A percentile compares a stretch with the other conserved stretches of the same genome.
These are phyloP conservation scores for Neurospora tetraspora DNA, from an alignment of 495 filamentous ascomycete genomes.

Conservation along the genomic window DNA sequence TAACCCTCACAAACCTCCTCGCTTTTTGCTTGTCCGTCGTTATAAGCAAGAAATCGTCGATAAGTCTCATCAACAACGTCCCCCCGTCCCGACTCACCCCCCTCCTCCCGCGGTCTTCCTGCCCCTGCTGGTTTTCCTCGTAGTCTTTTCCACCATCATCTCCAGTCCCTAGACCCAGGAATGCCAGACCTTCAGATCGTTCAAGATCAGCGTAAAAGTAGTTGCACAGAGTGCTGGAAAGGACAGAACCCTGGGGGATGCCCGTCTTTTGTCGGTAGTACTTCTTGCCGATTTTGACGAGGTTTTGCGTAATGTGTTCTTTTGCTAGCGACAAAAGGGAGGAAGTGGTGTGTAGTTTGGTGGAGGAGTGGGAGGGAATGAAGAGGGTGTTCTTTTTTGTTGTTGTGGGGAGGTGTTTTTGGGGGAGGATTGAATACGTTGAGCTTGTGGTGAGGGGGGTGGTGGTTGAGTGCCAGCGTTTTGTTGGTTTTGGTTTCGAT, in stretches of 20 bases:
- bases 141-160: too few relatives aligned
- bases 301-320: constrained; percentile 70
- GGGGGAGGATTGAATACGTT: constrained; percentile 5
- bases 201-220: constrained; percentile 91
- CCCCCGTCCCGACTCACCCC: too few relatives aligned
- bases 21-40: too few relatives aligned
- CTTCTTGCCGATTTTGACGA: constrained; percentile 82
- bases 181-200: constrained; percentile 42
- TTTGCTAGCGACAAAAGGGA: constrained; percentile 59
- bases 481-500: constrained; percentile 25
- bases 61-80: constrained; percentile 72
- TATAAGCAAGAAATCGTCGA: constrained; percentile 51
- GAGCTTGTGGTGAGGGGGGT: too few relatives aligned
- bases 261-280: constrained; percentile 81
- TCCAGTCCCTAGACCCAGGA: too few relatives aligned
- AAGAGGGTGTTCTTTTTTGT: constrained; percentile 62
- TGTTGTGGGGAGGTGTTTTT: constrained; percentile 31
- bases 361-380: constrained; percentile 46
- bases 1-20: too few relatives aligned
- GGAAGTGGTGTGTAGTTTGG: constrained; percentile 41
- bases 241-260: constrained; percentile 60
- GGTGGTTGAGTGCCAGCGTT: constrained; percentile 55
- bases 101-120: too few relatives aligned
- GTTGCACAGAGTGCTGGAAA: too few relatives aligned
- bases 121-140: too few relatives aligned